Conservation (phyloP, 306 rosid genomes). For the Canavalia ensiformis region DNA sequence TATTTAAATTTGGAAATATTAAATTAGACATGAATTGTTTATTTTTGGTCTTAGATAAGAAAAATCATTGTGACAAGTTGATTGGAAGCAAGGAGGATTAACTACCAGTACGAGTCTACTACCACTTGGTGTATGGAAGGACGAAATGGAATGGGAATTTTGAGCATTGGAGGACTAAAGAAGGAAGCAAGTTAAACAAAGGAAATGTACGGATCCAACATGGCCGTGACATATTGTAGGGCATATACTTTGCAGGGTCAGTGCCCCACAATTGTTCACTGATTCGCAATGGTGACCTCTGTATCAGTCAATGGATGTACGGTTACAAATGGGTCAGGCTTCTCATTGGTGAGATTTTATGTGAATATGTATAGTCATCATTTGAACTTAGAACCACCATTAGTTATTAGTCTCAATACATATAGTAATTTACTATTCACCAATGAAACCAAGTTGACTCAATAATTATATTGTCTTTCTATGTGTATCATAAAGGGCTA, state of each 20-base stretch:
- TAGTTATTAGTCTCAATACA: background rate
- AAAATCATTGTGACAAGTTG: background rate
- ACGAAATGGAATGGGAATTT: conserved; percentile 27
- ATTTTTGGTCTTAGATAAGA: background rate
- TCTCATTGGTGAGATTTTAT: conserved; percentile 29
- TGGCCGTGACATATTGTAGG: conserved; percentile 46
- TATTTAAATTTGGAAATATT: background rate
- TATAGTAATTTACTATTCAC: conserved; percentile 16
- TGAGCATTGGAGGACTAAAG: background rate
- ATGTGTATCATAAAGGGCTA: background rate
- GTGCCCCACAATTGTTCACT: conserved; percentile 51
- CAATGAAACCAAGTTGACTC: background rate
- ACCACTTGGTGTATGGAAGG: conserved; percentile 38
- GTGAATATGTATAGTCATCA: background rate
- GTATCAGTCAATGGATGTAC: conserved; percentile 44
- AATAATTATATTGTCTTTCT: background rate
- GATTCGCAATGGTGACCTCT: conserved; percentile 39
- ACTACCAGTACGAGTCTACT: background rate
- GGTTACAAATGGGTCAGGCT: background rate
- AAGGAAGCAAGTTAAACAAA: background rate
- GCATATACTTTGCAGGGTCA: conserved; percentile 43
- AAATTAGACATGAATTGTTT: no score
- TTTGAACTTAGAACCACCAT: background rate
- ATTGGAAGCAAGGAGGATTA: conserved; percentile 2
- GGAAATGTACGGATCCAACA: conserved; percentile 28